Percentiles rank a stretch among this genome's conserved stretches.
phyloP scores from a whole-genome alignment of 2,329 filamentous ascomycete species.

The Tolypocladium cylindrosporum region DNA sequence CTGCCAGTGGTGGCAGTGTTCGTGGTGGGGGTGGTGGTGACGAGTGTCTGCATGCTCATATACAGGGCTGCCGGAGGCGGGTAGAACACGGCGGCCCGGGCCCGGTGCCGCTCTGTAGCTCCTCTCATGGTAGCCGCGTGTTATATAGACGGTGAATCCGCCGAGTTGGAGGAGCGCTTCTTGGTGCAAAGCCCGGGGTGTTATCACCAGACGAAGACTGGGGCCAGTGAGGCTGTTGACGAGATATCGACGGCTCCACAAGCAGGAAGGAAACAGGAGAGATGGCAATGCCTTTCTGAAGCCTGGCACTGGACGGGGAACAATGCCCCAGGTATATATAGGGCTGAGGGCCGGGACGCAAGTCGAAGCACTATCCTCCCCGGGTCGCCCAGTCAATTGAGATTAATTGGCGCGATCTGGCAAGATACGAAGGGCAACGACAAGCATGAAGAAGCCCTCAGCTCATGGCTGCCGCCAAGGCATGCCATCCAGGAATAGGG shows the following conservation, averaged over 20 bases:
- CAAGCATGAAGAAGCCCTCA: not conserved
- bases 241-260: not conserved
- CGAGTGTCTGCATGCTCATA: not conserved
- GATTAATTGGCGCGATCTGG: not conserved
- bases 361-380: not conserved
- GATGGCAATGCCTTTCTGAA: not conserved
- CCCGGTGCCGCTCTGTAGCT: not conserved
- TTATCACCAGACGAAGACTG: not conserved
- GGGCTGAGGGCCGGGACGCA: not conserved
- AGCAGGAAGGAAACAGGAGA: not conserved
- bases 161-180: not conserved
- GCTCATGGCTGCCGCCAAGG: not conserved
- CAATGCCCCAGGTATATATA: not conserved
- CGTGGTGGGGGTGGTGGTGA: not conserved
- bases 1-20: not conserved
- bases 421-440: not conserved
- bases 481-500: not conserved
- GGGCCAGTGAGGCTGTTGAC: not conserved
- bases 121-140: slow-evolving; percentile 1
- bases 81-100: not conserved
- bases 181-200: not conserved
- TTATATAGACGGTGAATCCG: not conserved
- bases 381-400: not conserved
- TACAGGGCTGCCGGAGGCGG: not conserved
- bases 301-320: not conserved